Evolutionary conservation across 2,329 filamentous ascomycete genomes (phyloP), one percentile per base, ranked within the genome.

Genomic region (Botrytis tulipae): DNA sequence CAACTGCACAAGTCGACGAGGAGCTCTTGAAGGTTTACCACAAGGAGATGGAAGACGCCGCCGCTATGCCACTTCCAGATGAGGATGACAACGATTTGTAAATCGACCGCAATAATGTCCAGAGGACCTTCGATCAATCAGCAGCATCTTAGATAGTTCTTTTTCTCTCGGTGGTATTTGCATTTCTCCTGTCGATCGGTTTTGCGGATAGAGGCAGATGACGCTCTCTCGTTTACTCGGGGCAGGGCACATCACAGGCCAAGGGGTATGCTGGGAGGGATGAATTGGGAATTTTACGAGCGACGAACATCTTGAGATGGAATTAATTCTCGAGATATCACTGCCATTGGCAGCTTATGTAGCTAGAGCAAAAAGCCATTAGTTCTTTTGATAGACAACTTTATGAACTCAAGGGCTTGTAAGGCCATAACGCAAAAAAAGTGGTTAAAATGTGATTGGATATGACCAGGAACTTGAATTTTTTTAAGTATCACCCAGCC

Each of bases 1-100:
- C 96, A 76, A 95, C 96, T 83, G 94, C 95, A 80, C 86, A 91
- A 83, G 93, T 99, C 84, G 94, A 98, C 86, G 89, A 92, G 85
- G 88, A 87, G 73, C 91, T 97, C 78, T 89, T 98, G 81, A 87
- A 89, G 80, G 84, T 93, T 86, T 97, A 97, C 88, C 87, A 92
- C 84, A 87, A 92, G 85, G 96, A 99, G 88, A 97, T 99, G 93
- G 85, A 89, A 76, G 88, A 87, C 69, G 96, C 96, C 77, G 90
- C 92, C 76, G 80, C 87, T 77, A 90, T 92, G 90, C 94, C 96
- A 81, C 93, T 99, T 81, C 96, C 96, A 78, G 95, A 94, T 82
- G 96, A 98, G 89, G 93, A 97, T 74, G 95, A 97, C 80, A 90
- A 93, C 78, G 89, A 91, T 75, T 75, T 82, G 76, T 82, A 82